phyloP scores from a whole-genome alignment of 257 asterid genomes.

The Hygrophila difformis region DNA sequence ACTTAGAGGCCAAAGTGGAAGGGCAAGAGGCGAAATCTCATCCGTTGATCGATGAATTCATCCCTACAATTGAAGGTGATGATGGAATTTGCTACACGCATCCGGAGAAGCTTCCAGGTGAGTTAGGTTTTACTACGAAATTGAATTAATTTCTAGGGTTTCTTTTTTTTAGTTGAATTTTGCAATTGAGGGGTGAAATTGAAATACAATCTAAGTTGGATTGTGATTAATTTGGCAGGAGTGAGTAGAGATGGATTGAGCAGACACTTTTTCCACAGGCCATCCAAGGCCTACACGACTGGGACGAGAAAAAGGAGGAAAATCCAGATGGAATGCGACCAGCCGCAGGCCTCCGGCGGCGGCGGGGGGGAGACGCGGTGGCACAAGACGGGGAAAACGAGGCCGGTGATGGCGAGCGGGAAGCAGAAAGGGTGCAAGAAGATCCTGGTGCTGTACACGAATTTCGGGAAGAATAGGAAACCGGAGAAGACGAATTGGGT shows the following conservation, averaged over 20 bases:
- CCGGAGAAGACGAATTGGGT: slow-evolving; percentile 99
- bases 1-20: slow-evolving; percentile 86
- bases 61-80: slow-evolving; percentile 47
- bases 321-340: slow-evolving; percentile 82
- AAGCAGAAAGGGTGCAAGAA: slow-evolving; percentile 97
- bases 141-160: slow-evolving; percentile 30
- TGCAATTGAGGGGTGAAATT: slow-evolving; percentile 18
- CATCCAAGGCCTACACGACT: slow-evolving; percentile 96
- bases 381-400: slow-evolving; percentile 98
- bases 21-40: slow-evolving; percentile 82
- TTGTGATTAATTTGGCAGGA: slow-evolving; percentile 31
- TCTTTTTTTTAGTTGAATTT: not conserved
- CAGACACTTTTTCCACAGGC: slow-evolving; percentile 93
- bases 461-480: slow-evolving; percentile 89
- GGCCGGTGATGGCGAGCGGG: slow-evolving; percentile 87
- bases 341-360: slow-evolving; percentile 27
- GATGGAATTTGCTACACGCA: slow-evolving; percentile 56
- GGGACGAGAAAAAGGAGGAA: slow-evolving; percentile 95
- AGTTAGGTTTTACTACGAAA: slow-evolving; percentile 34
- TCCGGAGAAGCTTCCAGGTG: slow-evolving; percentile 52
- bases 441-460: slow-evolving; percentile 80
- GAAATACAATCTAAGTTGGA: slow-evolving; percentile 52
- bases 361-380: slow-evolving; percentile 88
- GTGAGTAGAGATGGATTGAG: slow-evolving; percentile 92
- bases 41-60: slow-evolving; percentile 71